Evolutionary conservation across 1,284 basidiomycete species (phyloP).

Genomic region (Ceratobasidium sp.): DNA sequence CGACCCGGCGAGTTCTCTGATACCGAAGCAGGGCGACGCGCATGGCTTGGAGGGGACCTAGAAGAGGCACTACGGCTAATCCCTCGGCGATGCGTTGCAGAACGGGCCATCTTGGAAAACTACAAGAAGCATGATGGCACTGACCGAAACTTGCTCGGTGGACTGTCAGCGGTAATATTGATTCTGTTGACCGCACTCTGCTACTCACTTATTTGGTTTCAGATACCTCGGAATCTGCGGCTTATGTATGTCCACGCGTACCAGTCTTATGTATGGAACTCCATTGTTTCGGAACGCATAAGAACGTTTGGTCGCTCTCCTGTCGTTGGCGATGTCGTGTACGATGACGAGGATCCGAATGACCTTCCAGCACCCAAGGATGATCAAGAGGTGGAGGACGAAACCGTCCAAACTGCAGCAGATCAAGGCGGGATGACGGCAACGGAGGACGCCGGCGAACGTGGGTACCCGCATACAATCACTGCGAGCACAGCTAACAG

Average conservation of each 20-base stretch:
- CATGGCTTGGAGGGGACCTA: slow-evolving; percentile 81
- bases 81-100: slow-evolving; percentile 90
- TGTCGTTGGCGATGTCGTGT: slow-evolving; percentile 87
- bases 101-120: slow-evolving; percentile 88
- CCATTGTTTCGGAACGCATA: slow-evolving; percentile 91
- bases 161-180: slow-evolving; percentile 75
- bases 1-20: slow-evolving; percentile 91
- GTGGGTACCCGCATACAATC: background rate
- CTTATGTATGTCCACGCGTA: slow-evolving; percentile 99
- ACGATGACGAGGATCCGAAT: slow-evolving; percentile 54
- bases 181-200: background rate
- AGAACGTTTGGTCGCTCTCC: slow-evolving; percentile 78
- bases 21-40: slow-evolving; percentile 75
- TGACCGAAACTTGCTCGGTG: slow-evolving; percentile 82
- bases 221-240: slow-evolving; percentile 95
- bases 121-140: slow-evolving; percentile 82
- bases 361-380: slow-evolving; percentile 52
- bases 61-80: slow-evolving; percentile 80
- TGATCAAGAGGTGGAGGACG: slow-evolving; percentile 57
- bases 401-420: slow-evolving; percentile 39
- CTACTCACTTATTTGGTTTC: slow-evolving; percentile 9
- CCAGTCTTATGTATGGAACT: slow-evolving; percentile 99
- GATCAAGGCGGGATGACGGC: slow-evolving; percentile 33
- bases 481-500: background rate
- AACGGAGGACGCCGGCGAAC: background rate